Conservation (phyloP, 2,329 filamentous ascomycete genomes). For the Grosmannia huntii region DNA sequence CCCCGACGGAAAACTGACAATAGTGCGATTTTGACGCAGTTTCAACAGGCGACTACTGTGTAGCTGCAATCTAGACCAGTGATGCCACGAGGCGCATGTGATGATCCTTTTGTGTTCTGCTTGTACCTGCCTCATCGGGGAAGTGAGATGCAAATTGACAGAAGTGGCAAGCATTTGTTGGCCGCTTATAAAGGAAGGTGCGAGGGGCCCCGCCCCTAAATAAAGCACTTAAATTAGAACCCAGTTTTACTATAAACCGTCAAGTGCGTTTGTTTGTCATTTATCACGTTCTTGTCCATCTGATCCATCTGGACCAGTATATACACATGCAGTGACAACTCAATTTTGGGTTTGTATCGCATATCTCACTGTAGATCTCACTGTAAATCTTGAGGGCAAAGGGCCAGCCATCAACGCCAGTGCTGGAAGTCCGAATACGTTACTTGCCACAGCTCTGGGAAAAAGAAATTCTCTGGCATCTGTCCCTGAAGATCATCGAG, state of each 20-base stretch:
- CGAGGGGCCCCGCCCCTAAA: too few species aligned
- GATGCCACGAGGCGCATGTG: background rate
- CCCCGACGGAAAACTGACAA: background rate
- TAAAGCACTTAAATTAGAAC: too few species aligned
- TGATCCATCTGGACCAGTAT: too few species aligned
- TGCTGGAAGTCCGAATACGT: background rate
- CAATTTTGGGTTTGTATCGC: too few species aligned
- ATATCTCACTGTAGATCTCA: too few species aligned
- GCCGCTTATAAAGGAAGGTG: too few species aligned
- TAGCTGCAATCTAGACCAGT: background rate
- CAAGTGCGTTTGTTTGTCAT: too few species aligned
- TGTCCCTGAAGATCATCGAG: conserved; percentile 1
- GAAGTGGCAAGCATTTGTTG: background rate
- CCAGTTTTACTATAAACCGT: too few species aligned
- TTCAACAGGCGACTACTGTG: background rate
- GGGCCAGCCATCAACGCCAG: background rate
- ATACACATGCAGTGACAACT: too few species aligned
- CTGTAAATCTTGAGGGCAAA: background rate
- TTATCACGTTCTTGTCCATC: too few species aligned
- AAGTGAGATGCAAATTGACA: background rate
- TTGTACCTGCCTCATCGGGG: background rate
- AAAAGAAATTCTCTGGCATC: conserved; percentile 3
- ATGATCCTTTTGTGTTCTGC: background rate
- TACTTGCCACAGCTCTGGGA: conserved; percentile 3
- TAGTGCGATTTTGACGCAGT: background rate